phyloP scores from a whole-genome alignment of 2,329 filamentous ascomycete genomes.

The Trichophaea hybrida region DNA sequence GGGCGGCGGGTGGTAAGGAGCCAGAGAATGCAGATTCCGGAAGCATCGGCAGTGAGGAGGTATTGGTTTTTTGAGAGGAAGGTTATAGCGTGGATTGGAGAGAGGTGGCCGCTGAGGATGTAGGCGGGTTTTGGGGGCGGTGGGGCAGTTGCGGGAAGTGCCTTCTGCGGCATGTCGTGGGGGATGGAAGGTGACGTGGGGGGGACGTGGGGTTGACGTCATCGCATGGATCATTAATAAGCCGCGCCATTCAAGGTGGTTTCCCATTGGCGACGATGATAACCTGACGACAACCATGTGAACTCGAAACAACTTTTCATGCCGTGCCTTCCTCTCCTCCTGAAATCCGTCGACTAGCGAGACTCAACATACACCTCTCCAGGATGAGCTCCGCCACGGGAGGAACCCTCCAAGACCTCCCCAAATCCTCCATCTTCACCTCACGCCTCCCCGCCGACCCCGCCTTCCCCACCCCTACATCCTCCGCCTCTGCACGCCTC shows the following conservation, averaged over 20 bases:
- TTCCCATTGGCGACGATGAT: too few relatives aligned
- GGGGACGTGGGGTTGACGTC: conserved; percentile 1
- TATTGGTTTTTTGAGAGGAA: conserved; percentile 62
- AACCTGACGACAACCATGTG: too few relatives aligned
- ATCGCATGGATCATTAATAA: background rate
- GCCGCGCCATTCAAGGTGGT: background rate
- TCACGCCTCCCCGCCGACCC: conserved; percentile 58
- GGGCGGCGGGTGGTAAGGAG: conserved; percentile 67
- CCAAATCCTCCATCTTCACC: conserved; percentile 51
- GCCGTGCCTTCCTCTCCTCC: background rate
- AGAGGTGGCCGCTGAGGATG: conserved; percentile 72
- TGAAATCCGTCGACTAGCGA: background rate
- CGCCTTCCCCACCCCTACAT: conserved; percentile 61
- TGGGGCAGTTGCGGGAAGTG: conserved; percentile 25
- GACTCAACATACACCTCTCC: background rate
- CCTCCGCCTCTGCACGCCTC: conserved; percentile 68
- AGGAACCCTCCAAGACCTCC: conserved; percentile 38
- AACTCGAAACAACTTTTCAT: background rate
- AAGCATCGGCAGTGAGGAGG: conserved; percentile 73
- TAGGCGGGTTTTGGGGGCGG: conserved; percentile 44
- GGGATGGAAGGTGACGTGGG: background rate
- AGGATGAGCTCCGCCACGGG: conserved; percentile 18
- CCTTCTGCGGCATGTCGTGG: background rate
- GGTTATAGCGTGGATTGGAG: conserved; percentile 60
- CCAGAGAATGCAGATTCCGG: conserved; percentile 82